Evolutionary conservation across 352 stramenopile species (phyloP), one percentile per base, ranked within the genome.

Genomic region (Globisporangium splendens): DNA sequence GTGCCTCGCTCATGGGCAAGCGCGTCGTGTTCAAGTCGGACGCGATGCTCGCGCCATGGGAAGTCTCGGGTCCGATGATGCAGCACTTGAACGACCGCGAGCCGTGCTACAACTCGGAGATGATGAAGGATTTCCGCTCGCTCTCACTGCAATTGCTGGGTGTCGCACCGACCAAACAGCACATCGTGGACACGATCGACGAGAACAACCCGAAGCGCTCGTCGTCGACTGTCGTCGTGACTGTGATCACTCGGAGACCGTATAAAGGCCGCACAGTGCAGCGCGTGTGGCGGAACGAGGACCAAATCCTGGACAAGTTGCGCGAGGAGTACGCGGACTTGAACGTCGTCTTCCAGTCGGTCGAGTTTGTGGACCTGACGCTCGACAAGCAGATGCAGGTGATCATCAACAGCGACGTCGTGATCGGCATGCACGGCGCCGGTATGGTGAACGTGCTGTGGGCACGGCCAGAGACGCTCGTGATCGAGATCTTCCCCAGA

Each of bases 401-500:
- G 1, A 56, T 79, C 18, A 44, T 66, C 0, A 49, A 66, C 15
- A 79, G 70, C 42, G 68, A 74, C 54, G 31, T 79, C 22, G 43
- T 79, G n/a, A 63, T 76, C 31, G 70, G 70, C 20, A 79, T 79
- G 70, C 70, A 79, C 43, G 68, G 70, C 22, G 70, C 70, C 2
- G 70, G 70, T 1, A 72, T 79, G 61, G 64, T 70, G 0, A 79
- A 79, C 55, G 56, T 76, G 33, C 20, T 73, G 0, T 79, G 67
- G 67, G 42, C 63, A 13, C 63, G 59, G 4, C 67, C 63, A 21
- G 59, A 66, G 38, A 70, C 68, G 48, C 50, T 61, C 20, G 63
- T 93, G 13, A 20, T 93, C 20, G 84, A 93, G 62, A 91, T 93
- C 56, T 93, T 93, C 50, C 84, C 81, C 0, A 72, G 71, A 31